phyloP scores from a whole-genome alignment of 805 yeast genomes.

The Debaryomyces maramus region DNA sequence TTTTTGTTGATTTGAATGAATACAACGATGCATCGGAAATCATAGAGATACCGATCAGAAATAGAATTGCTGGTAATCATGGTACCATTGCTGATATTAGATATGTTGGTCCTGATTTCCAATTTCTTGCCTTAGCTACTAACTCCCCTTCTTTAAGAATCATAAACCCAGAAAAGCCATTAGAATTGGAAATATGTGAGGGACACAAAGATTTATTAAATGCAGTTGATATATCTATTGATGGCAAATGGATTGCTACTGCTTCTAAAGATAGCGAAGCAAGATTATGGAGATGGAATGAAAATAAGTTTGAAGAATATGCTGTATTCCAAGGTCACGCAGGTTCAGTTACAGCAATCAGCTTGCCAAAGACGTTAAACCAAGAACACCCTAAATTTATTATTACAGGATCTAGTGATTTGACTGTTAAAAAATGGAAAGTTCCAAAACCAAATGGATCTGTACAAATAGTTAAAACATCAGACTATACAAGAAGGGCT shows the following conservation, averaged over 20 bases:
- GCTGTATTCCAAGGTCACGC: slow-evolving; percentile 84
- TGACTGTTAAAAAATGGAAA: slow-evolving; percentile 84
- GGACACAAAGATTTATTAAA: slow-evolving; percentile 89
- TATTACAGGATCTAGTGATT: slow-evolving; percentile 81
- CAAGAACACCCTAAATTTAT: slow-evolving; percentile 58
- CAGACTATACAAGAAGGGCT: slow-evolving; percentile 90
- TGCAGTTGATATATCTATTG: slow-evolving; percentile 70
- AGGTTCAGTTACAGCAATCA: slow-evolving; percentile 80
- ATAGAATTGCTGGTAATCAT: slow-evolving; percentile 85
- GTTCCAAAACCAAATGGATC: slow-evolving; percentile 50
- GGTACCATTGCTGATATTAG: slow-evolving; percentile 92
- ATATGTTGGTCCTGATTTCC: slow-evolving; percentile 63
- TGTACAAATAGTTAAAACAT: slow-evolving; percentile 46
- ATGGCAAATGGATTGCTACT: slow-evolving; percentile 88
- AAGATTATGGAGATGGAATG: slow-evolving; percentile 73
- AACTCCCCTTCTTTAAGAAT: slow-evolving; percentile 87
- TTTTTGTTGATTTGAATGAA: slow-evolving; percentile 41
- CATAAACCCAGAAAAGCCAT: slow-evolving; percentile 58
- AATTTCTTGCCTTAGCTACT: slow-evolving; percentile 80
- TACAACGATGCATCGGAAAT: slow-evolving; percentile 18
- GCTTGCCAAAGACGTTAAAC: slow-evolving; percentile 57
- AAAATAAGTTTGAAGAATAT: slow-evolving; percentile 43
- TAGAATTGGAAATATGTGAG: slow-evolving; percentile 63
- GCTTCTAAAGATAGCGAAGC: slow-evolving; percentile 90
- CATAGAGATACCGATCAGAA: slow-evolving; percentile 39